Base-by-base conservation (phyloP, 805 yeast genomes). In the Barnettozyma populi region DNA sequence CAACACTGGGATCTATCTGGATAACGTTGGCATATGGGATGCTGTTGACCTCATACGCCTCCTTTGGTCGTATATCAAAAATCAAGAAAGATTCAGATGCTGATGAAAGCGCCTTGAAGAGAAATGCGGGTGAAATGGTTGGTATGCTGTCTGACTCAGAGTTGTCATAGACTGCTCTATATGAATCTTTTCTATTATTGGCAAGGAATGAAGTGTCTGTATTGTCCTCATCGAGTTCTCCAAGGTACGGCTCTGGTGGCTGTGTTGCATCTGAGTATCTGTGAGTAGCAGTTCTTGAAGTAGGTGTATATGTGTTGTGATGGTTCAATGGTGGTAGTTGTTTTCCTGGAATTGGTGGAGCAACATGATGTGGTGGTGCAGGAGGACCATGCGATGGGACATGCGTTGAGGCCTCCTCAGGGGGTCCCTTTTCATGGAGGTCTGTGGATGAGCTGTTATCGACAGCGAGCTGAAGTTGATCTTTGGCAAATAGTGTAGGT, bases 61-160 rank as follows among this genome's bases (percentile, higher is more conserved):
- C 58, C 11, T 59, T 52, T 9, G 70, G 56, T 41, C 79, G 61
- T 16, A 75, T 50, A 55, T 75, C 79, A 41, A 74, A 60, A 7
- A 75, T 45, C 20, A 75, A 49, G 2, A 52, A 37, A 2, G 79
- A 75, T 16, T 70, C 71, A 40, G 74, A 65, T 16, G 71, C 72
- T 43, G 62, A 68, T 46, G 60, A 67, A 43, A 79, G 61, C 2
- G 69, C 66, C 3, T 74, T 59, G 47, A 75, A 64, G 5, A 78
- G 59, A 58, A 63, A 56, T 34, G 66, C 67, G 10, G 74, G 59
- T 1, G 73, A 61, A 6, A 70, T 62, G 13, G 64, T 62, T 10
- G 89, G 88, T 55, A 85, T 87, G 42, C 52, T 52, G 5, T 54
- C 53, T 7, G 60, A 69, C 7, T 57, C 57, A 14, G 61, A 66